Evolutionary conservation across 1,139 yeast species (phyloP), one percentile per base, ranked within the genome.

Genomic region (Blastobotrys arbuscula): DNA sequence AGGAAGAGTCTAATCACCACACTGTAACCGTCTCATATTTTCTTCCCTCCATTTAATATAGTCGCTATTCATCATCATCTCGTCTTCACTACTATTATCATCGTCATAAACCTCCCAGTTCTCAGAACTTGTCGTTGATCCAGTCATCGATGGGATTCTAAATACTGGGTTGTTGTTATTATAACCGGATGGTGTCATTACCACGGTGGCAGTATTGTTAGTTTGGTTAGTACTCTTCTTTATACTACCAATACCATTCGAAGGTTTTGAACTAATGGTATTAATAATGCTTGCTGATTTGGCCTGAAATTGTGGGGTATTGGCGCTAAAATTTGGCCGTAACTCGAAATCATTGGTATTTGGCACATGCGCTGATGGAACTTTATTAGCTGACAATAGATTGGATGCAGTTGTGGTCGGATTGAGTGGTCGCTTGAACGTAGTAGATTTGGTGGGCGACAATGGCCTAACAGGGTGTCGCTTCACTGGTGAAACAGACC

Each of bases 81-180:
- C 60, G 12, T 58, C 61, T n/a, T 58, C 62, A 33, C 60, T 56
- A 42, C 55, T 51, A 10, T 53, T 44, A 6, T 51, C 51, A 19
- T 53, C 60, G n/a, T 56, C 60, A 33, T 52, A 54, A 0, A 55
- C 50, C 35, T 55, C 56, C 61, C 61, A 59, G 41, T 57, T 56
- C 40, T 57, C 59, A 3, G 61, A 49, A 15, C 45, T 34, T 18
- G 50, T 48, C 24, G 49, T 45, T 4, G 51, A 49, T 8, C 44
- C 44, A 2, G 48, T 45, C 26, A 45, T 21, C 24, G 48, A 45
- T 12, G 48, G 48, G 34, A 45, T 39, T 35, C 50, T n/a, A 28
- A 47, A 34, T 23, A 16, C 38, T n/a, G 34, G 38, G 19, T 10
- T 41, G 42, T 15, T 24, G 12, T 44, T 2, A 37, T 16, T 23